Evolutionary conservation across 2,329 filamentous ascomycete species (phyloP).

Genomic region (Alternaria angustiovoidea): DNA sequence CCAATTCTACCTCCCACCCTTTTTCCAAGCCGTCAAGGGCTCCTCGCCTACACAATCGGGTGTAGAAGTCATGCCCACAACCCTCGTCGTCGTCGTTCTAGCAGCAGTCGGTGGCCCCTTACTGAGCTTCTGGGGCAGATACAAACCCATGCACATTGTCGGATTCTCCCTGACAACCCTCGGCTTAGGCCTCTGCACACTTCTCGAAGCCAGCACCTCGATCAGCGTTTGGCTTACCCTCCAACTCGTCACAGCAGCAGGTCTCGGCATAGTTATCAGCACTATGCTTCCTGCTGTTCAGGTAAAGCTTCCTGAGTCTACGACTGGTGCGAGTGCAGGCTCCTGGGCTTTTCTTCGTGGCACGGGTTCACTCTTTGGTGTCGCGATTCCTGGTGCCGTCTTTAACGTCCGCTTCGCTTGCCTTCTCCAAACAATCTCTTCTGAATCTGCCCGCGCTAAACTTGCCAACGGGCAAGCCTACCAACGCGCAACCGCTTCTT

Average conservation of each 20-base stretch:
- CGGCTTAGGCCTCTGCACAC: slow-evolving; percentile 28
- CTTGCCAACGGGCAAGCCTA: slow-evolving; percentile 38
- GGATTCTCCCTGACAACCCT: slow-evolving; percentile 35
- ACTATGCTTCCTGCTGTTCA: slow-evolving; percentile 43
- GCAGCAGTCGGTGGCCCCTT: slow-evolving; percentile 33
- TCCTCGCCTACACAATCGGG: slow-evolving; percentile 34
- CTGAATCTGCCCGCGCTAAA: slow-evolving; percentile 6
- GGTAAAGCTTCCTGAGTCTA: slow-evolving; percentile 35
- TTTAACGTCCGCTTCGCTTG: slow-evolving; percentile 38
- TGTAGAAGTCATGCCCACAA: slow-evolving; percentile 39
- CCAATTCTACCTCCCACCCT: slow-evolving; percentile 39
- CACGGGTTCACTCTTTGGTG: slow-evolving; percentile 40
- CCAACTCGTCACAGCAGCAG: slow-evolving; percentile 35
- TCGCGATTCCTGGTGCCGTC: slow-evolving; percentile 38
- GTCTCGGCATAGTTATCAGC: slow-evolving; percentile 37
- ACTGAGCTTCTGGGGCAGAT: slow-evolving; percentile 33
- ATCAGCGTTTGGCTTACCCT: slow-evolving; percentile 30
- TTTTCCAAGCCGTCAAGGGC: slow-evolving; percentile 40
- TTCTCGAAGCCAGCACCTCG: slow-evolving; percentile 21
- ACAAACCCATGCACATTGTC: slow-evolving; percentile 37
- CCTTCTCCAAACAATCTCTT: slow-evolving; percentile 21
- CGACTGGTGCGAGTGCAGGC: slow-evolving; percentile 30
- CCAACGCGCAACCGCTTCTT: slow-evolving; percentile 32
- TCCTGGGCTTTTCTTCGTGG: slow-evolving; percentile 44
- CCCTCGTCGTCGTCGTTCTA: slow-evolving; percentile 31